Conservation (phyloP, 2,329 filamentous ascomycete species). For the Penicillium sclerotiorum region DNA sequence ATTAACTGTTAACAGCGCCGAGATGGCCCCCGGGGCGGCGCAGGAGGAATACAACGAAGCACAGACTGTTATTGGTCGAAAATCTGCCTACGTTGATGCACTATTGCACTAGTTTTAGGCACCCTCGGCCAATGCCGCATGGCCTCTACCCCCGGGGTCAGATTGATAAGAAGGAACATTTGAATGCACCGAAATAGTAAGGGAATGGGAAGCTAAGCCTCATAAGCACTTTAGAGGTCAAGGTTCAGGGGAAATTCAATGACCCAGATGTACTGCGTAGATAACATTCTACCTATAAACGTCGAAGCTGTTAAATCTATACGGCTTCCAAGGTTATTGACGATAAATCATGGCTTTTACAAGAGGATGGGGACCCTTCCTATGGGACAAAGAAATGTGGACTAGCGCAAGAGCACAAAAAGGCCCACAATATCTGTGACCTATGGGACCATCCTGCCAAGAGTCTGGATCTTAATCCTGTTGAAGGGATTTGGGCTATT, state of each 20-base stretch:
- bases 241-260: slow-evolving; percentile 4
- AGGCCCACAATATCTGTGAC: slow-evolving; percentile 4
- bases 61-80: slow-evolving; percentile 7
- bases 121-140: neutral
- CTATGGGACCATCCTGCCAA: slow-evolving; percentile 6
- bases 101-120: slow-evolving; percentile 3
- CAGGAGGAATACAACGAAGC: slow-evolving; percentile 3
- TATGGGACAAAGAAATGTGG: slow-evolving; percentile 5
- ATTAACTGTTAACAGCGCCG: slow-evolving; percentile 3
- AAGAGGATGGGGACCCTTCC: slow-evolving; percentile 5
- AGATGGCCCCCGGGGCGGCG: neutral
- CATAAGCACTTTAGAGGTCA: slow-evolving; percentile 4
- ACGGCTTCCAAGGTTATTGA: slow-evolving; percentile 4
- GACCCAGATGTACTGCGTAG: slow-evolving; percentile 5
- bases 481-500: slow-evolving; percentile 4
- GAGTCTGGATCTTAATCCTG: slow-evolving; percentile 2
- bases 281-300: slow-evolving; percentile 3
- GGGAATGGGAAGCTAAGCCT: slow-evolving; percentile 6
- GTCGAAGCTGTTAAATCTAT: slow-evolving; percentile 7
- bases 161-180: too few species aligned
- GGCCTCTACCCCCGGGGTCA: too few species aligned
- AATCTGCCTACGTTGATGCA: slow-evolving; percentile 3
- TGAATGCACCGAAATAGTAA: slow-evolving; percentile 6
- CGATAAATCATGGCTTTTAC: slow-evolving; percentile 7
- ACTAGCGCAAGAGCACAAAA: slow-evolving; percentile 6